Percentiles rank a stretch among this genome's conserved stretches.
Evolutionary conservation across 306 rosid species (phyloP).

Genomic region (Inga leiocalycina): DNA sequence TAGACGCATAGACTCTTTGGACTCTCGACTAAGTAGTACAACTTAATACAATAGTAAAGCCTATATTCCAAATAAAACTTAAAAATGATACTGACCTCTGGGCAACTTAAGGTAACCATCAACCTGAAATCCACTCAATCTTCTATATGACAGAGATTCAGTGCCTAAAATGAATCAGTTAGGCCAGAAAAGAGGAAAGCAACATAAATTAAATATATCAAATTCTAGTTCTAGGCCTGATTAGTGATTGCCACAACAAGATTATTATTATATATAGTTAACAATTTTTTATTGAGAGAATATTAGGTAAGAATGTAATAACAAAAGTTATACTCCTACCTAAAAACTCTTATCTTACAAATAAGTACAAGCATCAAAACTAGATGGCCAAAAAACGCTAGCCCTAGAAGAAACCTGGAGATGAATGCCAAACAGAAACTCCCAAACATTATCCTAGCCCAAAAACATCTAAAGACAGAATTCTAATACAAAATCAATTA

Average conservation of each 20-base stretch:
- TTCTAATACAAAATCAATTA: background rate
- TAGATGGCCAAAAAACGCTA: background rate
- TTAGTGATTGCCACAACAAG: background rate
- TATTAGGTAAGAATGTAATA: background rate
- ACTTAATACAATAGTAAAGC: constrained; percentile 17
- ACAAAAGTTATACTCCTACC: background rate
- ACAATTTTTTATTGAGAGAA: background rate
- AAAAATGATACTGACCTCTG: constrained; percentile 56
- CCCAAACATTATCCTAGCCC: background rate
- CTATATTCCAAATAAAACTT: constrained; percentile 3
- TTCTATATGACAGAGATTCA: constrained; percentile 55
- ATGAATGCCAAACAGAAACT: background rate
- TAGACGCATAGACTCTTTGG: too few species aligned
- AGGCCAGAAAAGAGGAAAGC: constrained; percentile 21
- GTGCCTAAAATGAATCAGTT: constrained; percentile 45
- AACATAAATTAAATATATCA: constrained; percentile 19
- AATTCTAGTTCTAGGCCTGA: constrained; percentile 4
- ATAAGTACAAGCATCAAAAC: background rate
- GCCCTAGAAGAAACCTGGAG: background rate
- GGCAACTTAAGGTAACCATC: constrained; percentile 62
- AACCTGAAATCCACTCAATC: constrained; percentile 43
- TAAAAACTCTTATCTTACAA: background rate
- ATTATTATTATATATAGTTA: background rate
- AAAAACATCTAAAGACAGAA: background rate
- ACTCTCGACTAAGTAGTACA: background rate